A percentile compares a stretch with the other conserved stretches of the same genome.
Evolutionary conservation across 805 yeast species (phyloP).

Genomic region (Ogataea polymorpha): DNA sequence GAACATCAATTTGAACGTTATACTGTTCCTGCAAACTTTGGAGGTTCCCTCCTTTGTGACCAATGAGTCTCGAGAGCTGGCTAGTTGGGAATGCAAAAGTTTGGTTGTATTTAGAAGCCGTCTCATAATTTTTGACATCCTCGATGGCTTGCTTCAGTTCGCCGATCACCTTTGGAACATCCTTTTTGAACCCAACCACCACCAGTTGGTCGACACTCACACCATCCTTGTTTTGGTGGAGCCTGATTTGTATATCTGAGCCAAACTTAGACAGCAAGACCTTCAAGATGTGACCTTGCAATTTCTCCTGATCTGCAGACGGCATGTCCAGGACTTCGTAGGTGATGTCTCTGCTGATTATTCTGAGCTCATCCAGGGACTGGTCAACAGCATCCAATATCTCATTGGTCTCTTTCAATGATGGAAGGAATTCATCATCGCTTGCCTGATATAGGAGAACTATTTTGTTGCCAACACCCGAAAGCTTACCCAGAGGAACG

Average conservation of each 20-base stretch:
- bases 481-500: conserved; percentile 54
- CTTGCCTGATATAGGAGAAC: conserved; percentile 52
- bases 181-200: conserved; percentile 67
- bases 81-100: conserved; percentile 61
- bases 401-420: conserved; percentile 54
- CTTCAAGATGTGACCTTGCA: conserved; percentile 58
- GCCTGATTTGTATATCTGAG: conserved; percentile 41
- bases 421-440: conserved; percentile 72
- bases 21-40: conserved; percentile 66
- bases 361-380: conserved; percentile 56
- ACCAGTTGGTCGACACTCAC: conserved; percentile 49
- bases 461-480: conserved; percentile 43
- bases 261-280: conserved; percentile 32
- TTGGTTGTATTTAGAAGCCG: conserved; percentile 39
- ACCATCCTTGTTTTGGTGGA: conserved; percentile 43
- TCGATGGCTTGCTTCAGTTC: conserved; percentile 54
- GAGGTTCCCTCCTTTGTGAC: conserved; percentile 80
- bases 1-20: conserved; percentile 72
- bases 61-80: conserved; percentile 78
- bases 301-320: conserved; percentile 51
- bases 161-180: conserved; percentile 51
- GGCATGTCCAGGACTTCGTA: conserved; percentile 51
- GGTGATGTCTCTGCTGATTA: conserved; percentile 51
- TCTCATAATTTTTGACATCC: conserved; percentile 39
- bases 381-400: conserved; percentile 52